Evolutionary conservation across 2,329 filamentous ascomycete genomes (phyloP), one percentile per base, ranked within the genome.

Genomic region (Aspergillus pseudoglaucus): DNA sequence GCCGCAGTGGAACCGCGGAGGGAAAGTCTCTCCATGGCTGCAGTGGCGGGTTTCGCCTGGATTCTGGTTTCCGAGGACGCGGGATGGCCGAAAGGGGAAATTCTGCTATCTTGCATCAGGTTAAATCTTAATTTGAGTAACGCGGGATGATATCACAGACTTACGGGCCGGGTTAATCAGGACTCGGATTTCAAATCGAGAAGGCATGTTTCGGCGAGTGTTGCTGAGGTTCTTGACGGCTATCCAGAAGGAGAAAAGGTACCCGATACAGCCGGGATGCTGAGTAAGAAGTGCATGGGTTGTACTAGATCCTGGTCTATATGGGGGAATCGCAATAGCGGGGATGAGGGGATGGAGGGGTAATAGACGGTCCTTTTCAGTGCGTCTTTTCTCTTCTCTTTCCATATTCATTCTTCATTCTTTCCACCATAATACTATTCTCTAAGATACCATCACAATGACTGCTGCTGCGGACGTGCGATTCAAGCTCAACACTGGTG

Each of bases 401-500:
- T 32, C 40, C 44, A 23, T 18, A 46, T 22, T 25, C 25, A 48
- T 41, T 35, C 30, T 32, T 10, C 27, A 25, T 35, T 45, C 18
- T 44, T 15, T 17, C 42, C 30, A 17, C 25, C n/a, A 41, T 15
- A 40, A 15, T 20, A 32, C 42, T 33, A 43, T 35, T 15, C n/a
- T 32, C 22, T 46, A 10, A 42, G 25, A 42, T 45, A 23, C 35
- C 15, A 25, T 6, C 42, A 42, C 45, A 47, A 72, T 47, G 52
- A 83, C 83, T 79, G 70, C 77, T 49, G 57, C 62, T 20, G 73
- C 74, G 55, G 72, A 76, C 53, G 74, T 71, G 18, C 62, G 59
- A 37, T 84, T 81, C 69, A 82, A 78, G 61, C 77, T 86, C 56
- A 86, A 85, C 72, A 83, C 75, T 33, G 82, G 82, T 49, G 69